phyloP scores from a whole-genome alignment of 768 basidiomycete genomes.

The Xanthoconium purpureum region DNA sequence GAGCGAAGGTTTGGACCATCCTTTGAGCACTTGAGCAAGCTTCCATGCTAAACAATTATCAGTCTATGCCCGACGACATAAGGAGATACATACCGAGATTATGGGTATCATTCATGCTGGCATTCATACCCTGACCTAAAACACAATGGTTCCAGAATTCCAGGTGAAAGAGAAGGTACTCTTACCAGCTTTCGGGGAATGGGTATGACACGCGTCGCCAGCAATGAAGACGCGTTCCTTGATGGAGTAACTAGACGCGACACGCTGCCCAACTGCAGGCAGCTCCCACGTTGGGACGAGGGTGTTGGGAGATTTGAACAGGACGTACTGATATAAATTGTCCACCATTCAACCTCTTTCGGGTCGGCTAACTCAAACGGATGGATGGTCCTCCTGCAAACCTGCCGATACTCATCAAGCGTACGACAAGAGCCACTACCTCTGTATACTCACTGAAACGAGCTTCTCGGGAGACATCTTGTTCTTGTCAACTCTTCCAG shows the following conservation, averaged over 20 bases:
- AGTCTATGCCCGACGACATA: constrained; percentile 41
- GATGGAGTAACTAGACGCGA: constrained; percentile 59
- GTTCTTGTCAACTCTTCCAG: constrained; percentile 53
- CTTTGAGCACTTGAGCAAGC: constrained; percentile 42
- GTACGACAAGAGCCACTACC: neutral
- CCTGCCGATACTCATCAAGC: constrained; percentile 31
- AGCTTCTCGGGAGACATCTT: constrained; percentile 49
- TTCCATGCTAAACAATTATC: constrained; percentile 46
- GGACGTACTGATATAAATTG: constrained; percentile 61
- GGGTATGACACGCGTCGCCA: constrained; percentile 73
- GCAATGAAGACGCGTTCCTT: constrained; percentile 72
- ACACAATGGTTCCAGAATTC: neutral
- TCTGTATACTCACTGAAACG: constrained; percentile 41
- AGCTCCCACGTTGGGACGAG: neutral
- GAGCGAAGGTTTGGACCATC: constrained; percentile 37
- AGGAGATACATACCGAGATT: constrained; percentile 48
- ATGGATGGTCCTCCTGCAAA: constrained; percentile 51
- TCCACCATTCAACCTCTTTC: constrained; percentile 66
- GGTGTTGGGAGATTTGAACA: neutral
- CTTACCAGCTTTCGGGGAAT: constrained; percentile 63
- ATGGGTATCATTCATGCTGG: constrained; percentile 72
- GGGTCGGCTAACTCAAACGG: constrained; percentile 54
- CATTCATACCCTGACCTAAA: constrained; percentile 73
- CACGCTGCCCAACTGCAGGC: constrained; percentile 64
- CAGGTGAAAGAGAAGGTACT: neutral